Conservation (phyloP, 83 land plant species). For the Picea abies region DNA sequence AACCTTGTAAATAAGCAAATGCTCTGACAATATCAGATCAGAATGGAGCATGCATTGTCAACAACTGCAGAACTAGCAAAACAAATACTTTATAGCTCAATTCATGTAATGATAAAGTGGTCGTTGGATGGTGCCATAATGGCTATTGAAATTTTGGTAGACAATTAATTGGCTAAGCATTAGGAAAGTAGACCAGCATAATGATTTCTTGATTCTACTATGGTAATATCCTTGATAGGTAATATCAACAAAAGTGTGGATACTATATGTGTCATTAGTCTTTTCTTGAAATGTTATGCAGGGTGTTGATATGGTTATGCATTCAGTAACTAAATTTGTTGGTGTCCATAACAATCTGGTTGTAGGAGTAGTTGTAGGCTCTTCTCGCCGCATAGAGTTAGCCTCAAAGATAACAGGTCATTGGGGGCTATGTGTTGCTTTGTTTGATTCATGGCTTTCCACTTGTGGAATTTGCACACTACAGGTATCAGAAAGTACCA, state of each 20-base stretch:
- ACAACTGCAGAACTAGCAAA: slow-evolving; percentile 17
- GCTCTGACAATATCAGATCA: slow-evolving; percentile 18
- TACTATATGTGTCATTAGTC: neutral
- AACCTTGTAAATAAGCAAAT: neutral
- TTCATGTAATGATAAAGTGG: slow-evolving; percentile 4
- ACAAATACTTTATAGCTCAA: slow-evolving; percentile 12
- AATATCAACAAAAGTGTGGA: neutral
- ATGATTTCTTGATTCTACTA: too few relatives aligned
- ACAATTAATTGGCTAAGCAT: neutral
- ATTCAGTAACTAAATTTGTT: slow-evolving; percentile 32
- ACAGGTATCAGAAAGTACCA: slow-evolving; percentile 6
- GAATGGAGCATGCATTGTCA: slow-evolving; percentile 32
- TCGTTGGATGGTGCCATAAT: slow-evolving; percentile 26
- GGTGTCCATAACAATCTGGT: slow-evolving; percentile 33
- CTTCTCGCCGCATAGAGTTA: slow-evolving; percentile 5
- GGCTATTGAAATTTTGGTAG: slow-evolving; percentile 22
- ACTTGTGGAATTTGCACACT: slow-evolving; percentile 19
- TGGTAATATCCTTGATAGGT: neutral
- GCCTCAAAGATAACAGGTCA: slow-evolving; percentile 19
- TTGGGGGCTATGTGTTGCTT: slow-evolving; percentile 28
- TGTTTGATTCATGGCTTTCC: slow-evolving; percentile 35
- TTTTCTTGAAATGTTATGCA: neutral
- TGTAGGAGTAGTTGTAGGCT: slow-evolving; percentile 23
- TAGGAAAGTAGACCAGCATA: too few relatives aligned
- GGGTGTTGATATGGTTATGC: slow-evolving; percentile 37